Percentiles rank a stretch among this genome's conserved stretches.
phyloP scores from a whole-genome alignment of 2,329 filamentous ascomycete genomes.

The Plectosphaerella sp. region DNA sequence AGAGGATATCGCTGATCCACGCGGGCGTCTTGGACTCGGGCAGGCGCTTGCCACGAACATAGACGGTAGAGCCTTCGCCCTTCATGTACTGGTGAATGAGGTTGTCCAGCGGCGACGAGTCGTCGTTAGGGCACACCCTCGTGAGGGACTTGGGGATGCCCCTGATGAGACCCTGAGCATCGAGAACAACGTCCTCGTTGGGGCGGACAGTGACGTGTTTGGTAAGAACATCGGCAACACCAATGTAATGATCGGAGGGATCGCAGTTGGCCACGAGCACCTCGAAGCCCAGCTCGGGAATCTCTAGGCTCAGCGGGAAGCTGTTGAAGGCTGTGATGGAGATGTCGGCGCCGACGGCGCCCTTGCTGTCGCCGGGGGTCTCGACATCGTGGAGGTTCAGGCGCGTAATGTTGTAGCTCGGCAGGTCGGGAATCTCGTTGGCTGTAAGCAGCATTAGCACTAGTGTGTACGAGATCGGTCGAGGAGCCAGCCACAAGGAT shows the following conservation, averaged over 20 bases:
- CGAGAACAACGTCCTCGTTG: constrained; percentile 60
- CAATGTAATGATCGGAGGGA: constrained; percentile 66
- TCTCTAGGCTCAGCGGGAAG: constrained; percentile 70
- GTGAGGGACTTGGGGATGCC: constrained; percentile 72
- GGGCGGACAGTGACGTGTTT: constrained; percentile 63
- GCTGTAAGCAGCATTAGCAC: constrained; percentile 38
- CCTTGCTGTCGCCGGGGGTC: constrained; percentile 39
- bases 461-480: background rate
- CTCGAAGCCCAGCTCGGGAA: constrained; percentile 80
- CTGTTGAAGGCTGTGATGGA: constrained; percentile 68
- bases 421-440: constrained; percentile 69
- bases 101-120: constrained; percentile 78
- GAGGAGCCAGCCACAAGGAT: background rate
- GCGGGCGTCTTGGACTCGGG: constrained; percentile 64
- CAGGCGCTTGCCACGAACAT: constrained; percentile 72
- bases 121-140: constrained; percentile 67
- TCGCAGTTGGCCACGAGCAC: constrained; percentile 81
- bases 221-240: constrained; percentile 72
- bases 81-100: constrained; percentile 78
- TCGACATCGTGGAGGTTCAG: constrained; percentile 74
- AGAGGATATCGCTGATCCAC: constrained; percentile 79
- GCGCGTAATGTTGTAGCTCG: constrained; percentile 75
- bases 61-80: constrained; percentile 73
- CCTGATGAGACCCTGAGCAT: constrained; percentile 67
- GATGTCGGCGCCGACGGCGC: constrained; percentile 76